These are phyloP conservation scores for Gynostemma pentaphyllum DNA, from an alignment of 306 rosid genomes.

Conservation along the genomic window DNA sequence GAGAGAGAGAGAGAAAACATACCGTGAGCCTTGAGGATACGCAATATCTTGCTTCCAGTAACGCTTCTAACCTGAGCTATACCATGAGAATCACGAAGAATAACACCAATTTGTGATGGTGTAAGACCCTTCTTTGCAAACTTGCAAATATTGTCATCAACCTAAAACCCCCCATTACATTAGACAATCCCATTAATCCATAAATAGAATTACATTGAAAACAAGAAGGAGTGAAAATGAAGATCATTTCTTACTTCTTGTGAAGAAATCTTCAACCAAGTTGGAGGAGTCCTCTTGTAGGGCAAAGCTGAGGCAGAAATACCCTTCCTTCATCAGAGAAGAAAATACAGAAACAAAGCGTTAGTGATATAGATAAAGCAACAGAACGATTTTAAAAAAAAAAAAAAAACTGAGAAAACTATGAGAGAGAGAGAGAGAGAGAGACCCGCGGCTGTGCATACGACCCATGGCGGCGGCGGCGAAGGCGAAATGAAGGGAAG, in stretches of 20 bases:
- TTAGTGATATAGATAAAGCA: not conserved
- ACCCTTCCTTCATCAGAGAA: conserved; percentile 24
- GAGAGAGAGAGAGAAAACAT: not conserved
- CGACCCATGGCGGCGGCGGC: conserved; percentile 32
- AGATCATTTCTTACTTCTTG: conserved; percentile 20
- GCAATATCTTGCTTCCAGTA: conserved; percentile 32
- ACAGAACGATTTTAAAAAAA: too few relatives aligned
- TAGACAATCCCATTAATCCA: not conserved
- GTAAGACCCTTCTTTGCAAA: conserved; percentile 35
- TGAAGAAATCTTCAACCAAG: conserved; percentile 33
- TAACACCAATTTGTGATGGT: conserved; percentile 39
- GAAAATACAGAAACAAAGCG: not conserved
- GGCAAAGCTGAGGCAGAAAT: conserved; percentile 38
- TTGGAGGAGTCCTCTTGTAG: conserved; percentile 30
- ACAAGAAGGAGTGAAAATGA: not conserved
- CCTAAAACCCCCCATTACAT: conserved; percentile 19
- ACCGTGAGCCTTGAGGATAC: conserved; percentile 37
- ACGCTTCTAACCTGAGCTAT: conserved; percentile 33
- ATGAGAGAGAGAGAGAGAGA: not conserved
- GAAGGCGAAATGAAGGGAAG: not conserved
- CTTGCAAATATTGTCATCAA: conserved; percentile 31
- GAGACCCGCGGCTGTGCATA: conserved; percentile 37
- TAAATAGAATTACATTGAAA: not conserved
- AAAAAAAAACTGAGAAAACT: not conserved
- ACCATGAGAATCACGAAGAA: conserved; percentile 37